phyloP scores from a whole-genome alignment of 495 filamentous ascomycete genomes.

The Trypethelium eluteriae region DNA sequence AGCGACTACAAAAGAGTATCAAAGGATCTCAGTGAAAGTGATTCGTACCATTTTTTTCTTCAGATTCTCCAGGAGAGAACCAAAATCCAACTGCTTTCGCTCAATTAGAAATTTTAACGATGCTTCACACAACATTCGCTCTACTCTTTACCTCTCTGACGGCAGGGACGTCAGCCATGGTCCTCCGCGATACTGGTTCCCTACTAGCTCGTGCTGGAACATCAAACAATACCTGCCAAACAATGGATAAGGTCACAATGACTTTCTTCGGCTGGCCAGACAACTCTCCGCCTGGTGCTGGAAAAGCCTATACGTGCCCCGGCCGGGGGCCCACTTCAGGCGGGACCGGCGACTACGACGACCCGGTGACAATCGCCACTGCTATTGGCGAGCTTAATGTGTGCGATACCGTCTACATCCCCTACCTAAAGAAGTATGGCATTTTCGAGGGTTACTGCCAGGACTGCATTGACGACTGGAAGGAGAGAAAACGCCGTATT shows the following conservation, averaged over 20 bases:
- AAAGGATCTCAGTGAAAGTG: not conserved
- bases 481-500: not conserved
- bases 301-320: slow-evolving; percentile 15
- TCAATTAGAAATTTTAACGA: not conserved
- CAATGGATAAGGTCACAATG: not conserved
- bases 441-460: slow-evolving; percentile 36
- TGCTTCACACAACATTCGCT: not conserved
- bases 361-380: slow-evolving; percentile 44
- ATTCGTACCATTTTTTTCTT: not conserved
- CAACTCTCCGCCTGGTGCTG: slow-evolving; percentile 15
- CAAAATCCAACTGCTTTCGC: not conserved
- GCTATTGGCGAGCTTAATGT: slow-evolving; percentile 35
- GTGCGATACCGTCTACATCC: slow-evolving; percentile 44
- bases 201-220: not conserved
- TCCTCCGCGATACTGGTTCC: not conserved
- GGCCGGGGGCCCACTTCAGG: slow-evolving; percentile 18
- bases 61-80: not conserved
- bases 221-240: not conserved
- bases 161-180: slow-evolving; percentile 7
- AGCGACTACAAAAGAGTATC: not conserved
- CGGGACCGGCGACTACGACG: slow-evolving; percentile 39
- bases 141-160: not conserved
- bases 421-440: slow-evolving; percentile 41
- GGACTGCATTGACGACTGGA: slow-evolving; percentile 26
- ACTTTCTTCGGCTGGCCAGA: slow-evolving; percentile 14